These are phyloP conservation scores for Diplocarpon mali DNA, from an alignment of 2,329 filamentous ascomycete species.

Conservation along the genomic window DNA sequence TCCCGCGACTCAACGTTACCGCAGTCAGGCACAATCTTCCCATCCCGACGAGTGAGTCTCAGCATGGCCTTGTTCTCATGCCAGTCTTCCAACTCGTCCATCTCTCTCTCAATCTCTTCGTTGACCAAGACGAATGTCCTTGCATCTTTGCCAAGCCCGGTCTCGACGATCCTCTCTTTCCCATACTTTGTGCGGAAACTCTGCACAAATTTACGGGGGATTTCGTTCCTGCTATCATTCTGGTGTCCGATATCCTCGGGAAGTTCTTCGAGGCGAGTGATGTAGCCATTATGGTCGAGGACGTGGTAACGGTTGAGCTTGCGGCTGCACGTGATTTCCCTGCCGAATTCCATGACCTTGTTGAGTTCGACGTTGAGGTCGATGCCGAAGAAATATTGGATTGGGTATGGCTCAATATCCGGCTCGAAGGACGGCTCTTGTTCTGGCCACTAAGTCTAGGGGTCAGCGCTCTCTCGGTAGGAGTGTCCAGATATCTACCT, in stretches of 20 bases:
- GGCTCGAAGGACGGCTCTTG: background rate
- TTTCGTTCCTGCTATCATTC: too few species aligned
- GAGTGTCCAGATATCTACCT: too few species aligned
- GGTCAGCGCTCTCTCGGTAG: too few species aligned
- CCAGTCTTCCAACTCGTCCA: background rate
- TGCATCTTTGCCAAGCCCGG: background rate
- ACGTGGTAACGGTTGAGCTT: background rate
- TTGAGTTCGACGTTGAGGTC: background rate
- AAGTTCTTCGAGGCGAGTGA: too few species aligned
- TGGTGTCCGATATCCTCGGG: too few species aligned
- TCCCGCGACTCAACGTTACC: too few species aligned
- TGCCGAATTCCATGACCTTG: background rate
- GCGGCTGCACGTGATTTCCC: background rate
- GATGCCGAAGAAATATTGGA: background rate
- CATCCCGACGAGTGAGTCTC: background rate
- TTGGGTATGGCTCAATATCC: too few species aligned
- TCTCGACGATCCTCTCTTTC: background rate
- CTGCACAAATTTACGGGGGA: background rate
- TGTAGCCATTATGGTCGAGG: background rate
- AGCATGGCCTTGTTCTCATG: background rate
- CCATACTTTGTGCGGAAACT: background rate
- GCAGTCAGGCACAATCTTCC: background rate
- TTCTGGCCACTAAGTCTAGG: too few species aligned
- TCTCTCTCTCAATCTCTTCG: slow-evolving; percentile 2
- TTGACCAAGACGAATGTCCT: background rate